phyloP scores from a whole-genome alignment of 1,284 basidiomycete species.

The Ustilago xerochloae region DNA sequence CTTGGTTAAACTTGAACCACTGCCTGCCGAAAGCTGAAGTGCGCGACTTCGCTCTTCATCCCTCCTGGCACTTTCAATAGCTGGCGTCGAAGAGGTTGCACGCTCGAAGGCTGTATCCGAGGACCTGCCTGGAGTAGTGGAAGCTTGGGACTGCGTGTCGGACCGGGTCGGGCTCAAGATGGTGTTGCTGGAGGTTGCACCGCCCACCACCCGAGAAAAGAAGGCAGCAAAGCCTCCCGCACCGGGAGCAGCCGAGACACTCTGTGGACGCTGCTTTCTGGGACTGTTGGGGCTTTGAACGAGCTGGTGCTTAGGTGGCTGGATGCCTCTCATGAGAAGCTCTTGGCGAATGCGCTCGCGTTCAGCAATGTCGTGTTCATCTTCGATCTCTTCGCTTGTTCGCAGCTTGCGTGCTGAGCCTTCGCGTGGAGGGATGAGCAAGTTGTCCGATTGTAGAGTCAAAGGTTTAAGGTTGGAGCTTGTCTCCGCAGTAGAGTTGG shows the following conservation, averaged over 20 bases:
- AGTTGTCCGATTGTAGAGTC: constrained; percentile 70
- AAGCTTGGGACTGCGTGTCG: constrained; percentile 28
- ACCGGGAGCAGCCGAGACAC: constrained; percentile 16
- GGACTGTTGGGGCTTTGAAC: constrained; percentile 25
- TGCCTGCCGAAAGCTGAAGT: constrained; percentile 31
- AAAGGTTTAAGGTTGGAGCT: constrained; percentile 76
- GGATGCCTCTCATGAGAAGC: constrained; percentile 53
- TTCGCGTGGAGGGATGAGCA: constrained; percentile 29
- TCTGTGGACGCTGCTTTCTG: constrained; percentile 17
- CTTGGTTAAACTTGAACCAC: constrained; percentile 28
- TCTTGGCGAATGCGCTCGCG: constrained; percentile 55
- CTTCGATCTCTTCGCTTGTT: constrained; percentile 54
- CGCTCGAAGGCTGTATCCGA: constrained; percentile 17
- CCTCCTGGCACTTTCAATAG: constrained; percentile 14
- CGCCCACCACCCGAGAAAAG: constrained; percentile 55
- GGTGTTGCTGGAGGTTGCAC: constrained; percentile 17
- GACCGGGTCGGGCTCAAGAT: constrained; percentile 21
- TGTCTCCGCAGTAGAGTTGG: constrained; percentile 71
- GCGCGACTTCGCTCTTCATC: constrained; percentile 34
- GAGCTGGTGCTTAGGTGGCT: constrained; percentile 56
- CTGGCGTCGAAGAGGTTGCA: constrained; percentile 18
- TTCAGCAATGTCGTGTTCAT: constrained; percentile 51
- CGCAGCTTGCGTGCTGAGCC: constrained; percentile 41
- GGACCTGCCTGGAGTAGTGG: constrained; percentile 13
- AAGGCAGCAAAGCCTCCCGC: constrained; percentile 56